Evolutionary conservation across 139 green algal species (phyloP).

Genomic region (Deuterostichococcus epilithicus): DNA sequence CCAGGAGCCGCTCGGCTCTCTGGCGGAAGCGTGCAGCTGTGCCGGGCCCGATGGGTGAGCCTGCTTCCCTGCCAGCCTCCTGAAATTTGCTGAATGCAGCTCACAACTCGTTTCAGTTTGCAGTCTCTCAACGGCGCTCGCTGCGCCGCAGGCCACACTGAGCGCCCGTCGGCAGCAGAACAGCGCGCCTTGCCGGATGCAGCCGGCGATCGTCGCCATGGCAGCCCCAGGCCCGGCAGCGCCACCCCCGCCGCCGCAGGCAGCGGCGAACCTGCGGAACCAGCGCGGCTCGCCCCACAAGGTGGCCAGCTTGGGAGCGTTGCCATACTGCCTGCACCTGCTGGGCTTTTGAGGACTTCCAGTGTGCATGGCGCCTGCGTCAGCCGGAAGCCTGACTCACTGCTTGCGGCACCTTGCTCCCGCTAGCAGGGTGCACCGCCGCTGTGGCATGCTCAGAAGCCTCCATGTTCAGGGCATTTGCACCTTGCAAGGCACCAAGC

Average conservation of each 20-base stretch:
- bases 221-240: conserved; percentile 12
- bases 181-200: background rate
- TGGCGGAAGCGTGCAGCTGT: conserved; percentile 7
- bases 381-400: too few relatives aligned
- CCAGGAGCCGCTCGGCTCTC: background rate
- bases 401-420: too few relatives aligned
- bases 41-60: background rate
- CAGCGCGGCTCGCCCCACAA: conserved; percentile 65
- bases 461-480: too few relatives aligned
- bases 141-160: background rate
- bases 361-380: too few relatives aligned
- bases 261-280: conserved; percentile 52
- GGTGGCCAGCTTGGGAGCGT: conserved; percentile 26
- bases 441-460: too few relatives aligned
- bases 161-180: conserved; percentile 3
- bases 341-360: too few relatives aligned
- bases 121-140: background rate
- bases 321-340: too few relatives aligned
- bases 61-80: background rate
- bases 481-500: too few relatives aligned
- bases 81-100: conserved; percentile 5
- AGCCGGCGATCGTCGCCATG: conserved; percentile 12
- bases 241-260: conserved; percentile 21
- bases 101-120: conserved; percentile 5
- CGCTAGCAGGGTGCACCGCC: too few relatives aligned